Base-by-base conservation (phyloP, 1,284 basidiomycete genomes). In the Mrakiaceae sp. region DNA sequence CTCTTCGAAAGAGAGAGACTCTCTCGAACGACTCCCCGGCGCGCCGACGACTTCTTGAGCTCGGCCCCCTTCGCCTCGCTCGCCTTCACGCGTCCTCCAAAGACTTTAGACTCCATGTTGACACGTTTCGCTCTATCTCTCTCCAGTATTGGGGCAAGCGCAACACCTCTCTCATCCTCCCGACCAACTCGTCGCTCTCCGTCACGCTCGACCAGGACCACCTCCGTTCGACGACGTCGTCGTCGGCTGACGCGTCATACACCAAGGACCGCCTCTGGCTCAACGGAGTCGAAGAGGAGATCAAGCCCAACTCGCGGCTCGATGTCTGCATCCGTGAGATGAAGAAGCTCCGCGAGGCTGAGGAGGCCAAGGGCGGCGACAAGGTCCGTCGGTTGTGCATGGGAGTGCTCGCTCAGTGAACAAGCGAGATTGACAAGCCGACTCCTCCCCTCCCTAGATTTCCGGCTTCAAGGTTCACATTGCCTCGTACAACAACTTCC, bases 141-240 rank as follows among this genome's bases (percentile, higher is more conserved):
- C 70, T 69, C 12, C 93, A 91, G 75, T 95, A 94, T 80, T 99
- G 95, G 95, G 95, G 95, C 70, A 99, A 99, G 79, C 87, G 94
- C 69, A 88, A 98, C 78, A 94, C 91, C 8, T 84, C 86, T 70
- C 85, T 98, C 69, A 97, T 98, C 74, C 82, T 99, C 63, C 95
- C 95, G 44, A 98, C 94, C 70, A 99, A 99, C 79, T 92, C 92
- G 5, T 98, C 95, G 39, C 84, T 99, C 44, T 97, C 93, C 2
- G 90, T 98, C 59, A 98, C 96, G 3, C 86, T 98, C 66, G 89
- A 90, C 74, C 96, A 98, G 78, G 92, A 97, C 78, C 89, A 98
- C 72, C 83, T 99, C 40, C 83, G 91, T 66, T 91, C 91, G 1
- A 95, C 92, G 7, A 99, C 95, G 3, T 92, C 93, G 0, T 91